These are phyloP conservation scores for Tylopilus sp. DNA, from an alignment of 1,284 basidiomycete genomes.

Conservation along the genomic window DNA sequence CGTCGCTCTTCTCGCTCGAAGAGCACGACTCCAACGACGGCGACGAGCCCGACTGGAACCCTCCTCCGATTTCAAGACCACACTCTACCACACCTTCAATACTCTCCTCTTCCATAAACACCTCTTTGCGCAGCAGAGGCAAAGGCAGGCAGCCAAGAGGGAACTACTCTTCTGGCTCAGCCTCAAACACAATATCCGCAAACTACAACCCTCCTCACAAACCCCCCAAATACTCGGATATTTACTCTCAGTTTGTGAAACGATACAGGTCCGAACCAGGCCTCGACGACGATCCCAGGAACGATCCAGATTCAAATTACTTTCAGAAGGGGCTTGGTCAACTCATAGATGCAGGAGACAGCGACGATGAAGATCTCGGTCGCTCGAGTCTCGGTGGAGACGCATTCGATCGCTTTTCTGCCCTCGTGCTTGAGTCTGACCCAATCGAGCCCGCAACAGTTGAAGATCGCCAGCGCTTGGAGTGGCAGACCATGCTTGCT, in stretches of 20 bases:
- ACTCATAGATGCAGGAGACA: constrained; percentile 68
- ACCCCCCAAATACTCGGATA: constrained; percentile 54
- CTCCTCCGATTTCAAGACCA: constrained; percentile 34
- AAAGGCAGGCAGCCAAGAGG: constrained; percentile 38
- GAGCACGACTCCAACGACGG: constrained; percentile 51
- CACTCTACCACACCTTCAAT: constrained; percentile 30
- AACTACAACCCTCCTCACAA: constrained; percentile 30
- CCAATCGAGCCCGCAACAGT: constrained; percentile 57
- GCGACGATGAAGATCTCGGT: constrained; percentile 65
- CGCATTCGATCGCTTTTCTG: constrained; percentile 48
- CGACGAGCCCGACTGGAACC: constrained; percentile 46
- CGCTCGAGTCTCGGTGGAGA: constrained; percentile 44
- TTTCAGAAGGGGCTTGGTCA: constrained; percentile 70
- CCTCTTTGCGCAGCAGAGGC: constrained; percentile 30
- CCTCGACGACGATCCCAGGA: constrained; percentile 60
- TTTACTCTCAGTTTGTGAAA: constrained; percentile 74
- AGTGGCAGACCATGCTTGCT: constrained; percentile 93
- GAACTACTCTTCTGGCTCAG: constrained; percentile 30
- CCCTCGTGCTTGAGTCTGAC: constrained; percentile 57
- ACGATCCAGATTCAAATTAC: constrained; percentile 72
- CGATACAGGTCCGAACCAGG: constrained; percentile 61
- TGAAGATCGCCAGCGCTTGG: constrained; percentile 78
- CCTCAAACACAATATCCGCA: constrained; percentile 32
- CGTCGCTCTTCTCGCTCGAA: constrained; percentile 62
- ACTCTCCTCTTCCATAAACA: constrained; percentile 29